Evolutionary conservation across 2,329 filamentous ascomycete species (phyloP), one percentile per base, ranked within the genome.

Genomic region (Pyricularia sp.): DNA sequence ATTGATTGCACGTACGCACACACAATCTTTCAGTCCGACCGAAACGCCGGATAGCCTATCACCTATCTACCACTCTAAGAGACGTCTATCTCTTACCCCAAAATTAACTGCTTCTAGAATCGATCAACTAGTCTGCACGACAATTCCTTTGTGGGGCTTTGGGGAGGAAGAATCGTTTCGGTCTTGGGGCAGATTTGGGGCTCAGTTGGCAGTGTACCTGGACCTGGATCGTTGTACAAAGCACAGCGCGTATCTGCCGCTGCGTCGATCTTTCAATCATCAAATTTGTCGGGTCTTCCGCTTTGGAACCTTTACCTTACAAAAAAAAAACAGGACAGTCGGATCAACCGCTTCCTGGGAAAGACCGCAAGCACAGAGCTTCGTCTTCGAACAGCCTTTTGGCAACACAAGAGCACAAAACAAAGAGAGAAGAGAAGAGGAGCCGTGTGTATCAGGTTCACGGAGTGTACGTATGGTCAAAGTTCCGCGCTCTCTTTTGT

Each of bases 311-410:
- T 28, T 26, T 26, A 59, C 55, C 28, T 59, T 31, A 28, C 53
- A 57, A 57, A 28, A 40, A 35, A 28, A 12, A 28, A 28, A 59
- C 55, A 59, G 55, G 55, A 59, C 55, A 59, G 55, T 59, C 55
- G 55, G 55, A 59, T 59, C 55, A 59, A 59, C 55, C 55, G 55
- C 55, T 59, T 59, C 55, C 55, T 59, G 55, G 9, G 55, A 59
- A 65, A 77, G 79, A 79, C 75, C 75, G 78, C 75, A 81, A 84
- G 84, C 81, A 86, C 77, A 85, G 83, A 86, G 84, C 84, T 85
- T 84, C 82, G 77, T 86, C 82, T 84, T 81, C 76, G 61, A 60
- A 64, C n/a, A 33, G 55, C 55, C 55, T 26, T 26, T 59, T 59
- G 13, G 55, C 22, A 22, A 59, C 55, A 30, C 55, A 59, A 59